Evolutionary conservation across 495 filamentous ascomycete species (phyloP), one percentile per base, ranked within the genome.

Genomic region (Penicillium macrosclerotiorum): DNA sequence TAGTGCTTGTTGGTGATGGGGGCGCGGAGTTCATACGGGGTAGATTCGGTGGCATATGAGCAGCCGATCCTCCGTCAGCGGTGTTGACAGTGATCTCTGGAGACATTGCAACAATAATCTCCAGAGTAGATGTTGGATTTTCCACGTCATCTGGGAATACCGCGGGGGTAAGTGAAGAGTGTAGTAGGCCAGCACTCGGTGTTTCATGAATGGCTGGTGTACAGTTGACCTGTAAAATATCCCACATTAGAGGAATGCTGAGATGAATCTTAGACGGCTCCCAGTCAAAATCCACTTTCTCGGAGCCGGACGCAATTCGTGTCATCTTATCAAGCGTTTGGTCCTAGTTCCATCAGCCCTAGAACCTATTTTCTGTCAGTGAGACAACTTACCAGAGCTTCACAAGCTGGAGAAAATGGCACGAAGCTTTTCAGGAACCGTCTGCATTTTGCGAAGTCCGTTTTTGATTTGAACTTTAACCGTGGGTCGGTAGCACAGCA

Each of bases 191-290:
- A 8, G 55, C 55, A 1, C 54, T 50, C 7, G 66, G 51, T n/a
- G 51, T 62, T 33, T 61, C 54, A 13, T 58, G 60, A 8, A 45
- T 41, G 8, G 53, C 49, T 9, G 60, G 51, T 11, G 55, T 57
- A 24, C 58, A 64, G 43, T 68, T 72, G 42, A 74, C 56, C 41
- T 73, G 68, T 7, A 74, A 60, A 14, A 71, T 54, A 24, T 73
- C 69, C 71, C 71, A 74, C 71, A 74, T 74, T n/a, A 74, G 36
- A n/a, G 71, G 68, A 12, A 74, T 68, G 34, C 67, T 74, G n/a
- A 74, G 66, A 51, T 72, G 64, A 19, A 74, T 72, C 30, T 71
- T 73, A 18, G 65, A 67, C 1, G 71, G 69, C 20, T 67, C 65
- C 71, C 71, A 74, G 30, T 73, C 67, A 39, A 69, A 60, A 26